Percentiles rank a stretch among this genome's conserved stretches.
Conservation (phyloP, 192 early-diverging fungal genomes). For the Mortierella claussenii region DNA sequence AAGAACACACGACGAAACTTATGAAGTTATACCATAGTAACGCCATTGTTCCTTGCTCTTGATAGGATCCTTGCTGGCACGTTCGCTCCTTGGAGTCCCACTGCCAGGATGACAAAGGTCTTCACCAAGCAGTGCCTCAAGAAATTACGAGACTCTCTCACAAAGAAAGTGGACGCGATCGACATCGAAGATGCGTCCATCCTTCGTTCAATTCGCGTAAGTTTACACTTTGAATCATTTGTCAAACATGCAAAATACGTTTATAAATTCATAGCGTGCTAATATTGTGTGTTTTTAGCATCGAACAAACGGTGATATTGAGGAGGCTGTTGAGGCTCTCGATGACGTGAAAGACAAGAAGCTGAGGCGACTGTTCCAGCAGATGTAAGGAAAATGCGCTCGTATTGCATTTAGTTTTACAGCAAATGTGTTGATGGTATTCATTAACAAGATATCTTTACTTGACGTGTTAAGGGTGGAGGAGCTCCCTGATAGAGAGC, state of each 20-base stretch:
- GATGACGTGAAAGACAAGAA: conserved; percentile 10
- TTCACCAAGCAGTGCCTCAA: conserved; percentile 5
- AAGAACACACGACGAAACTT: not conserved
- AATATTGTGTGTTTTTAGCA: conserved; percentile 10
- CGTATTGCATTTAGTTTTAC: no score
- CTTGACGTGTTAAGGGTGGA: conserved; percentile 7
- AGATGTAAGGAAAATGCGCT: no score
- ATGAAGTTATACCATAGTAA: conserved; percentile 8
- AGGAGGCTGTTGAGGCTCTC: conserved; percentile 11
- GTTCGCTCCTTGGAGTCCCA: conserved; percentile 18
- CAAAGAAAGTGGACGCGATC: conserved; percentile 19
- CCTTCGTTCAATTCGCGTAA: conserved; percentile 14
- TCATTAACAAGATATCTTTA: conserved; percentile 3
- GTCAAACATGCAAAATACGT: not conserved
- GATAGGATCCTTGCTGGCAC: conserved; percentile 20
- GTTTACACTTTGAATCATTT: no score
- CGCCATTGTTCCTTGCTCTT: conserved; percentile 4
- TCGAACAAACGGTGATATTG: conserved; percentile 11
- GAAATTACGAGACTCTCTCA: conserved; percentile 12
- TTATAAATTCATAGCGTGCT: conserved; percentile 5
- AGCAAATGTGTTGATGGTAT: conserved; percentile 1
- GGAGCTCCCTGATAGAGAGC: conserved; percentile 11
- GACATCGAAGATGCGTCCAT: conserved; percentile 1
- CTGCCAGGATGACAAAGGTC: conserved; percentile 17
- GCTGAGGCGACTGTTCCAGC: conserved; percentile 18